Conservation (phyloP, 192 early-diverging fungal genomes). For the Obelidium mucronatum region DNA sequence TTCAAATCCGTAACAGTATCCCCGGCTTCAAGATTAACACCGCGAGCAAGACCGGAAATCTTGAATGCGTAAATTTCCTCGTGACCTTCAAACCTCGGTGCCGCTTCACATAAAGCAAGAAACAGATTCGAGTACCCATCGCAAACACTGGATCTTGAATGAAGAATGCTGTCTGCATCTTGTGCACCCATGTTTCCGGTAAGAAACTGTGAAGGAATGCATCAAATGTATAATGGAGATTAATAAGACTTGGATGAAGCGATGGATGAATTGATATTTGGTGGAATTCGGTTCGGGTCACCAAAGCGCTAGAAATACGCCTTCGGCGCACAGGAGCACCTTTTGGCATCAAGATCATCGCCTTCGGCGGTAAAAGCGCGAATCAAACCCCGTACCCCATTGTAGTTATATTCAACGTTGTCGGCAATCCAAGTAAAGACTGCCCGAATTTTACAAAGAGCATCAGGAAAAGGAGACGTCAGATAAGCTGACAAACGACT, state of each 20-base stretch:
- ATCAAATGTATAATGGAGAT: background rate
- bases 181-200: background rate
- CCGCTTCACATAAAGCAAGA: slow-evolving; percentile 56
- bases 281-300: too few relatives aligned
- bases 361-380: background rate
- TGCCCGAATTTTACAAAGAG: slow-evolving; percentile 1
- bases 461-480: slow-evolving; percentile 3
- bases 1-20: background rate
- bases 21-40: slow-evolving; percentile 14
- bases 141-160: slow-evolving; percentile 56
- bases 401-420: slow-evolving; percentile 20
- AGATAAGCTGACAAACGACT: background rate
- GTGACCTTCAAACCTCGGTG: slow-evolving; percentile 12
- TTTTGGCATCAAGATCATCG: too few relatives aligned
- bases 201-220: background rate
- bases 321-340: too few relatives aligned
- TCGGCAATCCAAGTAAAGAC: slow-evolving; percentile 29
- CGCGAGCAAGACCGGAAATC: slow-evolving; percentile 22
- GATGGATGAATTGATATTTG: too few relatives aligned
- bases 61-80: background rate
- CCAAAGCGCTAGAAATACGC: too few relatives aligned
- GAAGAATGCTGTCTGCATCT: slow-evolving; percentile 6
- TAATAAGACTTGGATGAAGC: too few relatives aligned
- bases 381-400: slow-evolving; percentile 24
- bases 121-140: slow-evolving; percentile 65